Base-by-base conservation (phyloP, 768 basidiomycete species). In the Krasilnikovozyma curviuscula region DNA sequence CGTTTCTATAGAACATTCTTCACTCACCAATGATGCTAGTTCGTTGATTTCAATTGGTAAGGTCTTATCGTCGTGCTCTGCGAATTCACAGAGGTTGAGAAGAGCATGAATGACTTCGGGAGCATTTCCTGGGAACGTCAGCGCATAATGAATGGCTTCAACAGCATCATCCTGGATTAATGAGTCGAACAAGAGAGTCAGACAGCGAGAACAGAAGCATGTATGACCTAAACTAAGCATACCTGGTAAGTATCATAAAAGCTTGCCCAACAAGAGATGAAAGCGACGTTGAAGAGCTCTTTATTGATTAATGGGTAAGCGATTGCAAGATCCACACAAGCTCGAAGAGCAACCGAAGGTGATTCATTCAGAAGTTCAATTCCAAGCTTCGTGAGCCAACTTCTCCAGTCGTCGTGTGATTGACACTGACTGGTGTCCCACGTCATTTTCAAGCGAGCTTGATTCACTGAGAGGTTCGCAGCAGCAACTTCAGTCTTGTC, bases 331-430 rank as follows among this genome's bases (percentile, higher is more conserved):
- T 77, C 83, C 75, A 86, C 85, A 59, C 91, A 95, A 0, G 93
- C 88, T 37, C 93, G 76, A 32, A 98, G 73, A n/a, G 93, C 93
- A 67, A 91, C 88, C 2, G 88, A 93, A 0, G 93, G 91, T 0
- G 91, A 95, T 54, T 97, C 88, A 59, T 89, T 84, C 81, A 98
- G 89, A 59, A 97, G 81, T 62, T 95, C 88, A 2, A 88, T 82
- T 16, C 85, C 78, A 8, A 98, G 72, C 14, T 79, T 74, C 59
- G 83, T 85, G 70, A 93, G 79, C 93, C 93, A 98, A 32, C 88
- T 85, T 16, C 72, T 67, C 93, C 93, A 98, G 55, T 97, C 89
- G 29, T 61, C 62, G 44, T 72, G 71, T 1, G 81, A 81, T 23
- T 72, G 67, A 7, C 83, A 71, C 52, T 75, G 72, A 6, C 82